phyloP scores from a whole-genome alignment of 2,329 filamentous ascomycete genomes.

The Daldinia eschscholtzii region DNA sequence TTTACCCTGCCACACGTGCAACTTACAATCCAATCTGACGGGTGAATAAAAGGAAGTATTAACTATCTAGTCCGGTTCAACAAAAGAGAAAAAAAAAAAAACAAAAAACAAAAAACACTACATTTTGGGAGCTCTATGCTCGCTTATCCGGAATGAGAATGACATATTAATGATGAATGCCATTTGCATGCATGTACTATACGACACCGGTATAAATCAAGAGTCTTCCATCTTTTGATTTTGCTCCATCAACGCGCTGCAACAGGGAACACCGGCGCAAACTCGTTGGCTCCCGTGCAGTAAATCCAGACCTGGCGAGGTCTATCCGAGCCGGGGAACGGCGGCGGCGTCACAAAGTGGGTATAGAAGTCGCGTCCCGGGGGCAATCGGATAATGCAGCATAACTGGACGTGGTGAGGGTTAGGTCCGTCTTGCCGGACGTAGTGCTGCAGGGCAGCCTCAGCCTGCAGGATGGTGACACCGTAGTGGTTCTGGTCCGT shows the following conservation, averaged over 20 bases:
- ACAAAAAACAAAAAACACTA: slow-evolving; percentile 13
- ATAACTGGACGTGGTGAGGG: slow-evolving; percentile 8
- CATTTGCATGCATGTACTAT: not conserved
- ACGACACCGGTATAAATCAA: not conserved
- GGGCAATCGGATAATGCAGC: slow-evolving; percentile 4
- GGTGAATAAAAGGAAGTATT: not conserved
- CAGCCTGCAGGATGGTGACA: not conserved
- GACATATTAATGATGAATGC: not conserved
- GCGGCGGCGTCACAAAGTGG: not conserved
- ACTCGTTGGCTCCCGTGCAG: slow-evolving; percentile 1
- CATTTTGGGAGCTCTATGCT: slow-evolving; percentile 3
- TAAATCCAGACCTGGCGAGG: slow-evolving; percentile 16
- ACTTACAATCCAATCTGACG: not conserved
- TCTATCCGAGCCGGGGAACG: not conserved
- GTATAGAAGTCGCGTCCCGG: not conserved
- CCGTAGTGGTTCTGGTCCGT: slow-evolving; percentile 9
- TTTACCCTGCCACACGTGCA: not conserved
- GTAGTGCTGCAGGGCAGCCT: slow-evolving; percentile 18
- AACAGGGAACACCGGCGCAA: not conserved
- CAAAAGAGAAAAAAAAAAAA: slow-evolving; percentile 4
- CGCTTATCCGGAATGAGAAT: not conserved
- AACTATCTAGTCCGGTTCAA: slow-evolving; percentile 11
- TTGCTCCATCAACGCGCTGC: not conserved
- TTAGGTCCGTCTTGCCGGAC: not conserved
- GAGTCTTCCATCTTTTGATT: not conserved